These are phyloP conservation scores for Ogataea henricii DNA, from an alignment of 805 yeast species.

Conservation along the genomic window DNA sequence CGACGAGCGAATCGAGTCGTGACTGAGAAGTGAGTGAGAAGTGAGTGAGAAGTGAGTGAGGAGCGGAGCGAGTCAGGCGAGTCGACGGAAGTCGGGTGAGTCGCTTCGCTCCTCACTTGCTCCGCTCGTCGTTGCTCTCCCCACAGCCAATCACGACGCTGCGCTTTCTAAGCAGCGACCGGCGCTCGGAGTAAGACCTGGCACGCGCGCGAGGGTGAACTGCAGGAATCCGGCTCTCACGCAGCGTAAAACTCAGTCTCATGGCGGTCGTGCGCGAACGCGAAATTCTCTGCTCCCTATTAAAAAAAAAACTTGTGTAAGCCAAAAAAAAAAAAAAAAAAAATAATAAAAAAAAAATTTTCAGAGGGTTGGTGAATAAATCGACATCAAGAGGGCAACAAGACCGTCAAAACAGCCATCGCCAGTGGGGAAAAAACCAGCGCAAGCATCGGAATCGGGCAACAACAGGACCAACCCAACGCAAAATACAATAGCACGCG, in stretches of 20 bases:
- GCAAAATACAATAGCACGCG: too few relatives aligned
- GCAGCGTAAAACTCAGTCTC: constrained; percentile 1
- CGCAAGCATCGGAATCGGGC: neutral
- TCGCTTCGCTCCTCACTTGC: too few relatives aligned
- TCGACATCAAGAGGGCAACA: neutral
- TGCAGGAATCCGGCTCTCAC: too few relatives aligned
- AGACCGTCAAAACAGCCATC: neutral
- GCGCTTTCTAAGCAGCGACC: constrained; percentile 6
- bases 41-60: too few relatives aligned
- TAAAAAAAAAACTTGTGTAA: neutral
- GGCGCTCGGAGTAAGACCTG: constrained; percentile 3
- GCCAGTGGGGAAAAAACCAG: neutral
- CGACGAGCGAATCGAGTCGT: too few relatives aligned
- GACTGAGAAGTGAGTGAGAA: too few relatives aligned
- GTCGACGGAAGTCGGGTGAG: too few relatives aligned
- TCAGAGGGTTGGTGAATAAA: constrained; percentile 2
- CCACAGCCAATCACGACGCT: constrained; percentile 4
- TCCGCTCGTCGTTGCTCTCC: too few relatives aligned
- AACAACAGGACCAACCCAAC: neutral
- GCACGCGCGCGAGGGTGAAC: constrained; percentile 3
- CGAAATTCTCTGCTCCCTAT: neutral
- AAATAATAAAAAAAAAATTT: constrained; percentile 1
- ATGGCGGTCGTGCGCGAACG: constrained; percentile 2
- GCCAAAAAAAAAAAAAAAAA: neutral
- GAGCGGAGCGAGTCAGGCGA: too few relatives aligned